A percentile compares a stretch with the other conserved stretches of the same genome.
phyloP scores from a whole-genome alignment of 2,329 filamentous ascomycete genomes.

The Exophiala sideris region DNA sequence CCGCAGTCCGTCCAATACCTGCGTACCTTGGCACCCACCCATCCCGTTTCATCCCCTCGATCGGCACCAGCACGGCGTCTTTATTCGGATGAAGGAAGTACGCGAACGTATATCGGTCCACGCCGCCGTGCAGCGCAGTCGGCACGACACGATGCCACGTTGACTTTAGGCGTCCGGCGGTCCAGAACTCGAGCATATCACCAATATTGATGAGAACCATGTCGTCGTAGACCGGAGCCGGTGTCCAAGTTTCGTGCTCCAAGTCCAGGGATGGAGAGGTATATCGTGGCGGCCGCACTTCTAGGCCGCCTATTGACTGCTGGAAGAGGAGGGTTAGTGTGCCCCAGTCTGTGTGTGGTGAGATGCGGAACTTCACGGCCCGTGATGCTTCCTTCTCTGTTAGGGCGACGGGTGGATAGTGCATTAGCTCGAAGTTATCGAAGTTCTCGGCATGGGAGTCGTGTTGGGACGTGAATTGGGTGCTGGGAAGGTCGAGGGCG shows the following conservation, averaged over 20 bases:
- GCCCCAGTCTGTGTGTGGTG: slow-evolving; percentile 20
- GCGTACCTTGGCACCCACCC: slow-evolving; percentile 16
- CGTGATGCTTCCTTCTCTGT: neutral
- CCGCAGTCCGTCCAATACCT: slow-evolving; percentile 11
- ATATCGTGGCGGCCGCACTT: slow-evolving; percentile 16
- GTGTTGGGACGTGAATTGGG: slow-evolving; percentile 7
- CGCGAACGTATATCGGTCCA: slow-evolving; percentile 17
- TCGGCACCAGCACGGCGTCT: slow-evolving; percentile 15
- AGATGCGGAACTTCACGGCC: slow-evolving; percentile 11
- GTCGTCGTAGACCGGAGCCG: slow-evolving; percentile 10
- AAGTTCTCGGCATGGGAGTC: slow-evolving; percentile 9
- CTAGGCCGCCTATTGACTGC: slow-evolving; percentile 13
- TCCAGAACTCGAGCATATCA: slow-evolving; percentile 20
- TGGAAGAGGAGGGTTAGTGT: slow-evolving; percentile 20
- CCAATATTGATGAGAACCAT: slow-evolving; percentile 17
- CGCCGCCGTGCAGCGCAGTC: neutral
- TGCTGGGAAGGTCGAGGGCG: slow-evolving; percentile 9
- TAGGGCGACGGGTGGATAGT: slow-evolving; percentile 13
- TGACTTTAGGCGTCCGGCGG: slow-evolving; percentile 13
- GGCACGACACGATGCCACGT: slow-evolving; percentile 17
- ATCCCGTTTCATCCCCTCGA: slow-evolving; percentile 9
- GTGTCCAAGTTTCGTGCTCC: slow-evolving; percentile 7
- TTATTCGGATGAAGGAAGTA: slow-evolving; percentile 17
- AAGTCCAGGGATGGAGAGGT: slow-evolving; percentile 1
- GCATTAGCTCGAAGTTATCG: slow-evolving; percentile 19